Evolutionary conservation across 2,329 filamentous ascomycete species (phyloP).

Genomic region (Daldinia sp.): DNA sequence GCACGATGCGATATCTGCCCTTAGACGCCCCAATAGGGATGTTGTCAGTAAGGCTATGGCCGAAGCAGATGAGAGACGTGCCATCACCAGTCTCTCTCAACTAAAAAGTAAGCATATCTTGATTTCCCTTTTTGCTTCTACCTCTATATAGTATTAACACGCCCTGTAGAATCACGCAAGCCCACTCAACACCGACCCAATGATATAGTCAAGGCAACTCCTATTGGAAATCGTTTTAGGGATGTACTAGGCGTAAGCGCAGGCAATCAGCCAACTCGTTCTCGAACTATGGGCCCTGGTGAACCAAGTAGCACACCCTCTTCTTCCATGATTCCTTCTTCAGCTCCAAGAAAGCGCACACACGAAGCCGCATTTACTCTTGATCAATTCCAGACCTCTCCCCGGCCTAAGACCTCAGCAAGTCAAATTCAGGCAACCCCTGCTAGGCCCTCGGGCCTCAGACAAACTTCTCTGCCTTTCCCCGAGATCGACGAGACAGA

Average conservation of each 20-base stretch:
- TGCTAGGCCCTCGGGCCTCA: slow-evolving; percentile 34
- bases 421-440: slow-evolving; percentile 47
- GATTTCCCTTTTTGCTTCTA: neutral
- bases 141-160: slow-evolving; percentile 48
- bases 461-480: slow-evolving; percentile 40
- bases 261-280: slow-evolving; percentile 48
- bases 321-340: slow-evolving; percentile 59
- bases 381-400: slow-evolving; percentile 49
- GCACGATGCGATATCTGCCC: slow-evolving; percentile 76
- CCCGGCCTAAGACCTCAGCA: slow-evolving; percentile 44
- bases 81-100: slow-evolving; percentile 60
- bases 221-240: slow-evolving; percentile 66
- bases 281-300: slow-evolving; percentile 39
- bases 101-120: slow-evolving; percentile 61
- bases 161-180: slow-evolving; percentile 64
- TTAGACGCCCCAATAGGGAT: slow-evolving; percentile 81
- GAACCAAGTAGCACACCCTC: slow-evolving; percentile 51
- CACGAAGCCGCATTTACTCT: slow-evolving; percentile 51
- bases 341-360: slow-evolving; percentile 52
- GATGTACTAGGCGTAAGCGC: slow-evolving; percentile 56
- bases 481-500: slow-evolving; percentile 46
- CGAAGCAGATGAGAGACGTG: slow-evolving; percentile 74
- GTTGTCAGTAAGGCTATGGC: slow-evolving; percentile 75
- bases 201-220: slow-evolving; percentile 68
- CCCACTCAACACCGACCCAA: slow-evolving; percentile 56